Evolutionary conservation across 768 basidiomycete species (phyloP), one percentile per base, ranked within the genome.

Genomic region (Trametes meyenii): DNA sequence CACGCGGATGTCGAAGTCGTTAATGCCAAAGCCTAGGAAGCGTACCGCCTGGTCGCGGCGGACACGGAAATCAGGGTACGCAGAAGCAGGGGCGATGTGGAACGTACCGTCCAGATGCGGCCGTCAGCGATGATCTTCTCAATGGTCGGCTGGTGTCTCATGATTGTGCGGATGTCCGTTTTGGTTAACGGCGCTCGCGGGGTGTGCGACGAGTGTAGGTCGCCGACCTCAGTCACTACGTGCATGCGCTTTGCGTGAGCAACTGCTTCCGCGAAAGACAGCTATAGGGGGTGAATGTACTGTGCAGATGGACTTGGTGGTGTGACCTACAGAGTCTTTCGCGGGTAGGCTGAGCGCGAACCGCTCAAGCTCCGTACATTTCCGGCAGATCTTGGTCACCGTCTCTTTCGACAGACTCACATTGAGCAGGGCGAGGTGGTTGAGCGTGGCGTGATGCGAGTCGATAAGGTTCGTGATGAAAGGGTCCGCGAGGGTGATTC

Each of bases 71-170:
- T 8, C 10, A 17, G 35, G n/a, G 23, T 11, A 7, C 1, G 29
- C 13, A 40, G 12, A 21, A 24, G 39, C 6, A 19, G 19, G 39
- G 19, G 1, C 19, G 14, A 23, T 14, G 57, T n/a, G 13, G 16
- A 2, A 76, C 82, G 56, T 63, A 85, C 86, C 64, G 75, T 82
- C 85, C 86, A 88, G 12, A 81, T 68, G 40, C 84, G 75, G 17
- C 78, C 77, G 59, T 79, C 80, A 19, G 78, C 80, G 13, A 85
- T 74, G 44, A 88, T 73, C 55, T 75, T 81, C 45, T 70, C 73
- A 46, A 89, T 70, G 21, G 66, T 74, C 2, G 72, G 74, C 23
- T 79, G 76, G 3, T 66, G 62, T 33, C 67, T 66, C 73, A 83
- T 80, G 71, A 87, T 73, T 39, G 73, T 55, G 11, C 69, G 71